Evolutionary conservation across 2,329 filamentous ascomycete species (phyloP), one percentile per base, ranked within the genome.

Genomic region (Exophiala sp.): DNA sequence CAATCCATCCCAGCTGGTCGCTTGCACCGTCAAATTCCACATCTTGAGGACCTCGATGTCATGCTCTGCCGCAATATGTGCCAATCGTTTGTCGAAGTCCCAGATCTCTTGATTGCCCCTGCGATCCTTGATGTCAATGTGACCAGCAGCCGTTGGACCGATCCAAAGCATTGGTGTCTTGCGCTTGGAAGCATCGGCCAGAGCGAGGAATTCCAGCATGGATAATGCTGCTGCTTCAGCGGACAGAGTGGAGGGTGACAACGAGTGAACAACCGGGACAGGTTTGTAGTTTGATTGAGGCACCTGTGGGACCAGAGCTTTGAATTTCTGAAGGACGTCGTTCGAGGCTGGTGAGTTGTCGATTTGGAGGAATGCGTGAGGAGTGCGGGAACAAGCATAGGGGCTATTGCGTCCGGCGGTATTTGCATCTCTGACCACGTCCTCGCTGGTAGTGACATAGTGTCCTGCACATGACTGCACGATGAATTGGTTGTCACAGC

Each of bases 21-120:
- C 72, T 54, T 75, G 71, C 35, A 73, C 54, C 0, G 72, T 75
- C 47, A 72, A 62, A 62, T 75, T 76, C 59, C 71, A 76, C 67
- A 76, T 68, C 8, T 67, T 67, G 47, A 77, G 58, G 14, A 71
- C 62, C 46, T 76, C 75, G 52, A 75, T 64, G 16, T 69, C 68
- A 52, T 66, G 67, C 5, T 63, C 59, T 16, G 58, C 65, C 1
- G 72, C 72, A 20, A 68, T 65, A 39, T 60, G 53, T 33, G 48
- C 59, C 34, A 73, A 67, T 45, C 71, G 65, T 6, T 68, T 54
- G 5, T 68, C 69, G 54, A 71, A 76, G 40, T 71, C 66, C 72
- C 71, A 74, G 11, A 71, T 59, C 50, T 66, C 67, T 40, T 67
- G 66, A 60, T 66, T 67, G 3, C 67, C 66, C 54, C 70, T 58